phyloP scores from a whole-genome alignment of 495 filamentous ascomycete genomes.

The Apodospora peruviana region DNA sequence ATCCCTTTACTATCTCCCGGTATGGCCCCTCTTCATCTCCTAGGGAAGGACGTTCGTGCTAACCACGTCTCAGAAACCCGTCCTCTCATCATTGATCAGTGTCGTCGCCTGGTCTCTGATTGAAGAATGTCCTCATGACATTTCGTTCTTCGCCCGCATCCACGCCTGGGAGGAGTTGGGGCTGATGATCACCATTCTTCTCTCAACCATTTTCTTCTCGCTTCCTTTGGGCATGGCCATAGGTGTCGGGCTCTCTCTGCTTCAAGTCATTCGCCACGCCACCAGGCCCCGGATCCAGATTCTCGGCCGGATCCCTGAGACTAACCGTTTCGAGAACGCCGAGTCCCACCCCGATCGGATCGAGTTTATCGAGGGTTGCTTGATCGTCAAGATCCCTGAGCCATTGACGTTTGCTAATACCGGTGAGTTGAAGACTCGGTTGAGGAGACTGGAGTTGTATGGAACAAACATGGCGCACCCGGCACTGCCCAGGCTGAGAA shows the following conservation, averaged over 20 bases:
- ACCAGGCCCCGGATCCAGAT: slow-evolving; percentile 96
- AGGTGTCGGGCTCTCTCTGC: slow-evolving; percentile 78
- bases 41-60: slow-evolving; percentile 8
- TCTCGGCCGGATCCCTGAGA: slow-evolving; percentile 81
- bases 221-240: slow-evolving; percentile 81
- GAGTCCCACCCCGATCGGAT: slow-evolving; percentile 70
- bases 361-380: slow-evolving; percentile 83
- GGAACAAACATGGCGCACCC: slow-evolving; percentile 81
- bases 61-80: slow-evolving; percentile 66
- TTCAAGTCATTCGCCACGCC: slow-evolving; percentile 82
- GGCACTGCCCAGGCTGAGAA: slow-evolving; percentile 69
- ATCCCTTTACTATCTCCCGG: slow-evolving; percentile 91
- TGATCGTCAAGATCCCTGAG: slow-evolving; percentile 97
- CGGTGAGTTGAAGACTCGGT: slow-evolving; percentile 78
- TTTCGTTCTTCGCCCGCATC: slow-evolving; percentile 83
- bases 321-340: slow-evolving; percentile 80
- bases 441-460: slow-evolving; percentile 80
- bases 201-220: slow-evolving; percentile 89
- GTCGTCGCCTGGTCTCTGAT: slow-evolving; percentile 92
- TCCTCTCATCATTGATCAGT: slow-evolving; percentile 89
- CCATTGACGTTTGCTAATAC: slow-evolving; percentile 97
- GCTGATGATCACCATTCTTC: slow-evolving; percentile 85
- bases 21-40: slow-evolving; percentile 37
- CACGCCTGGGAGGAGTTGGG: slow-evolving; percentile 77
- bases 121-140: slow-evolving; percentile 89